Conservation (phyloP, 106 monocot genomes). For the Dendrobium nobile region DNA sequence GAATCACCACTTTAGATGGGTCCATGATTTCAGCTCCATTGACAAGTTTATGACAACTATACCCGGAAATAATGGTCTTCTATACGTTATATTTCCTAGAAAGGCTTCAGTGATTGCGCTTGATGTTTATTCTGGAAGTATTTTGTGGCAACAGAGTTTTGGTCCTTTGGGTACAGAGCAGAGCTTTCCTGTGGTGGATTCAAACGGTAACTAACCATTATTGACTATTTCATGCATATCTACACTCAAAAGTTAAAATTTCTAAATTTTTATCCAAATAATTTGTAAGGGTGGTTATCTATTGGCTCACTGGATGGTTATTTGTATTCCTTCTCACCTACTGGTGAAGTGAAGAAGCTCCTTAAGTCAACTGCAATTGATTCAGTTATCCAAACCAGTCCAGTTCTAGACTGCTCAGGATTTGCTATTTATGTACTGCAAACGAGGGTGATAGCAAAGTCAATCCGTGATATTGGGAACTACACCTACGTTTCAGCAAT, state of each 20-base stretch:
- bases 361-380: conserved; percentile 43
- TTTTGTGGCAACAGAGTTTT: conserved; percentile 51
- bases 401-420: conserved; percentile 79
- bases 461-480: conserved; percentile 24
- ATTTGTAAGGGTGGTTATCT: conserved; percentile 70
- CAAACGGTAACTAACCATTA: conserved; percentile 48
- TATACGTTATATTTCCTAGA: conserved; percentile 62
- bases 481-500: conserved; percentile 65
- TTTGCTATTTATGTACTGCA: conserved; percentile 64
- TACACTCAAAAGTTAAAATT: background rate
- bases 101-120: conserved; percentile 52
- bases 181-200: conserved; percentile 58
- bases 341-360: conserved; percentile 53
- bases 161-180: conserved; percentile 65
- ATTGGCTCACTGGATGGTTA: conserved; percentile 87
- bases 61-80: conserved; percentile 68
- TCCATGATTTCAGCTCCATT: conserved; percentile 62
- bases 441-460: conserved; percentile 50
- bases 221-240: background rate
- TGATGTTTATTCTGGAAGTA: conserved; percentile 64
- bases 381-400: conserved; percentile 61
- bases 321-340: conserved; percentile 78
- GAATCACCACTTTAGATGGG: conserved; percentile 75
- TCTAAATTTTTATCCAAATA: conserved; percentile 6
- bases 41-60: conserved; percentile 44